These are phyloP conservation scores for Mycena alexandri DNA, from an alignment of 768 basidiomycete species.

Conservation along the genomic window DNA sequence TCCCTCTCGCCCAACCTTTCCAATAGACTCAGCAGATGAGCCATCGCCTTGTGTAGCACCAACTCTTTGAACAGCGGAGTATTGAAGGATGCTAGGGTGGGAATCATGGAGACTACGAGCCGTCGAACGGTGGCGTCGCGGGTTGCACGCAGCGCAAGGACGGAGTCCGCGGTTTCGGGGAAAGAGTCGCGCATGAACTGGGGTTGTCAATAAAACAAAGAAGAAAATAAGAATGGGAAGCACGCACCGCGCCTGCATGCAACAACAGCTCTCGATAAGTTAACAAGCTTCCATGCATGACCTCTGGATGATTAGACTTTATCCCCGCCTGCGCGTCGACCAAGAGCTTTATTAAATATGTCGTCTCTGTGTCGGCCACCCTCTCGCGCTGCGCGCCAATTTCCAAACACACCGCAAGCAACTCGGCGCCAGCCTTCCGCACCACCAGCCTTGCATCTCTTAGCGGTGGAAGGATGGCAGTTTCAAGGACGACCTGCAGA, in stretches of 20 bases:
- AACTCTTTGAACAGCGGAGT: constrained; percentile 91
- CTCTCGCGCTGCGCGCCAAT: constrained; percentile 68
- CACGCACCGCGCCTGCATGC: constrained; percentile 72
- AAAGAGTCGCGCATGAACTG: constrained; percentile 92
- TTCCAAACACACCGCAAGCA: constrained; percentile 78
- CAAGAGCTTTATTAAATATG: constrained; percentile 70
- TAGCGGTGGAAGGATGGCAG: constrained; percentile 74
- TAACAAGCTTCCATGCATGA: constrained; percentile 78
- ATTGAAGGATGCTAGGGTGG: constrained; percentile 95
- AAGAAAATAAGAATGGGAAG: not conserved
- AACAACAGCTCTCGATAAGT: constrained; percentile 79
- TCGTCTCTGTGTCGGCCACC: constrained; percentile 39
- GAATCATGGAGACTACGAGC: constrained; percentile 96
- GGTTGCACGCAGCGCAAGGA: constrained; percentile 88
- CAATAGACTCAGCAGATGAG: constrained; percentile 87
- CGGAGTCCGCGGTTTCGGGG: constrained; percentile 88
- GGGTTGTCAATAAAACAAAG: not conserved
- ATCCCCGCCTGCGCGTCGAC: constrained; percentile 76
- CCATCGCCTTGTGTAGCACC: constrained; percentile 96
- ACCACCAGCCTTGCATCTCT: constrained; percentile 78
- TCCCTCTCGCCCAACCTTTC: constrained; percentile 87
- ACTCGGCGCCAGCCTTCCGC: constrained; percentile 80
- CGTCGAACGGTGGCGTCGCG: constrained; percentile 90
- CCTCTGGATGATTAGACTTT: constrained; percentile 70
- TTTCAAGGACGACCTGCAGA: constrained; percentile 74